A percentile compares a stretch with the other conserved stretches of the same genome.
Conservation (phyloP, 257 asterid genomes). For the Nicotiana tomentosiformis region DNA sequence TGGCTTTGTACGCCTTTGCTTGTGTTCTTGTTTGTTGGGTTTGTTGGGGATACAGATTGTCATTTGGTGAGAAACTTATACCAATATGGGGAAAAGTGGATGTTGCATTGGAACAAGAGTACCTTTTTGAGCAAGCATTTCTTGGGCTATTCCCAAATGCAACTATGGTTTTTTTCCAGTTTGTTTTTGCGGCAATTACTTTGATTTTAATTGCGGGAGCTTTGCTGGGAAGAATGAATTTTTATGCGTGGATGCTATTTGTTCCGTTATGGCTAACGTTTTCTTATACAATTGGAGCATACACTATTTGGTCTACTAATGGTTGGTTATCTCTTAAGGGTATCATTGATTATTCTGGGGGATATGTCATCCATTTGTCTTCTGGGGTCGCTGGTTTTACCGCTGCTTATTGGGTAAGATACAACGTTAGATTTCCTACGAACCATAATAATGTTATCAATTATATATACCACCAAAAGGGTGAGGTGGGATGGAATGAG, state of each 20-base stretch:
- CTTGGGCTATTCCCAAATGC: constrained; percentile 52
- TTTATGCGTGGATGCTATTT: constrained; percentile 69
- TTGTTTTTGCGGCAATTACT: constrained; percentile 63
- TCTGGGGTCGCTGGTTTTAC: constrained; percentile 79
- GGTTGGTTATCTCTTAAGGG: constrained; percentile 49
- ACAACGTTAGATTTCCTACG: background rate
- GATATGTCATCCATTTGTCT: constrained; percentile 64
- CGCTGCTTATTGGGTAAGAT: constrained; percentile 57
- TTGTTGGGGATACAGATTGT: constrained; percentile 55
- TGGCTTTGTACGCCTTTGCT: constrained; percentile 68
- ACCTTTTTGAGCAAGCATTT: constrained; percentile 31
- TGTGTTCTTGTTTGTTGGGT: constrained; percentile 63
- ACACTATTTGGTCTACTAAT: constrained; percentile 43
- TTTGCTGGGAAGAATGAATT: constrained; percentile 57
- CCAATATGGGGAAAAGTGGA: constrained; percentile 55
- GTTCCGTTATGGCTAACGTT: constrained; percentile 68
- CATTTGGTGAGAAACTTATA: constrained; percentile 43
- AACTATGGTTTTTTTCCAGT: constrained; percentile 66
- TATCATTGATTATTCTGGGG: constrained; percentile 62
- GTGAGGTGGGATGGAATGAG: no score
- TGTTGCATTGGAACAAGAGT: constrained; percentile 43
- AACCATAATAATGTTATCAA: background rate
- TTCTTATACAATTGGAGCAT: constrained; percentile 66
- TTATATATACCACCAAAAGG: no score
- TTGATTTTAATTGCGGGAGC: constrained; percentile 65